Percentiles rank a stretch among this genome's conserved stretches.
These are phyloP conservation scores for Endogone sp. DNA, from an alignment of 192 early-diverging fungal species.

Conservation along the genomic window DNA sequence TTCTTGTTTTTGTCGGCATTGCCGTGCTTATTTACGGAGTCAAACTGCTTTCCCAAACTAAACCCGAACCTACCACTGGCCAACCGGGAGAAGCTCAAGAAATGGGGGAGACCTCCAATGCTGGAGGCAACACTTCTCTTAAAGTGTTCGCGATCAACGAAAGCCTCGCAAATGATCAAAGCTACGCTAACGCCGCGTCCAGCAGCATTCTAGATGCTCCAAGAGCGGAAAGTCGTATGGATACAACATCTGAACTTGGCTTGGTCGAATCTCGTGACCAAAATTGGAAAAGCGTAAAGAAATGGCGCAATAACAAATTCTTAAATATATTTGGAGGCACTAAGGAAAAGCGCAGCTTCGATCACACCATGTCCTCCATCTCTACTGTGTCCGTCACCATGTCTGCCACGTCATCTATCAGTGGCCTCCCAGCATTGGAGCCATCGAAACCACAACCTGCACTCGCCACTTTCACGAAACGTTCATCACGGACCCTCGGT, in stretches of 20 bases:
- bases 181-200: background rate
- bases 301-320: background rate
- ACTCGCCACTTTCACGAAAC: background rate
- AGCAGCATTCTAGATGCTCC: background rate
- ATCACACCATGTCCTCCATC: background rate
- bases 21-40: conserved; percentile 50
- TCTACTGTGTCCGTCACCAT: background rate
- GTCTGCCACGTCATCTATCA: background rate
- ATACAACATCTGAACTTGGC: background rate
- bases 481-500: background rate
- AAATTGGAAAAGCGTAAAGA: background rate
- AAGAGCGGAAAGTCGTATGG: background rate
- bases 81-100: background rate
- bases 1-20: conserved; percentile 49
- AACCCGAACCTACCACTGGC: conserved; percentile 14
- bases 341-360: background rate
- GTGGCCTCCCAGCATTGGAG: background rate
- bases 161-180: background rate
- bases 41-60: conserved; percentile 39
- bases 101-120: background rate
- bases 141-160: background rate
- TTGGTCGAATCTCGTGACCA: background rate
- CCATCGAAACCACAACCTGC: background rate
- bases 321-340: background rate
- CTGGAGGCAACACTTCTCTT: background rate